Percentiles rank a stretch among this genome's conserved stretches.
These are phyloP conservation scores for Codiaeum variegatum DNA, from an alignment of 441 rosid species.

Conservation along the genomic window DNA sequence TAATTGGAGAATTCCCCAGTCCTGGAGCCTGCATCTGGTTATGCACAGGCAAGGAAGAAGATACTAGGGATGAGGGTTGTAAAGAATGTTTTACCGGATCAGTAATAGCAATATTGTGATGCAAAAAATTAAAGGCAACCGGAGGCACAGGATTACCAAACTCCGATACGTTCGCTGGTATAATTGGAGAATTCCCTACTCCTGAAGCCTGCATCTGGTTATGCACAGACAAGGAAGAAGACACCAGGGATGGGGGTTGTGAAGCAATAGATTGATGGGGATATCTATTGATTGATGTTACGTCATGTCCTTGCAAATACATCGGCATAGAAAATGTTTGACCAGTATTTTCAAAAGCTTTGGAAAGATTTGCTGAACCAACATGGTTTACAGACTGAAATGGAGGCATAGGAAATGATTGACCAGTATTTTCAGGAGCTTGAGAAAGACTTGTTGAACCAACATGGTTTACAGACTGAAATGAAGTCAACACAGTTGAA, in stretches of 20 bases:
- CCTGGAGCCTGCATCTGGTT: conserved; percentile 21
- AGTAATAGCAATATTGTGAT: conserved; percentile 14
- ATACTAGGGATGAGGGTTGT: conserved; percentile 17
- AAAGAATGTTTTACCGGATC: conserved; percentile 19
- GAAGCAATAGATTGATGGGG: conserved; percentile 11
- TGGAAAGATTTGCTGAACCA: conserved; percentile 24
- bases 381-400: conserved; percentile 26
- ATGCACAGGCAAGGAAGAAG: conserved; percentile 27
- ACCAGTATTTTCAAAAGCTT: conserved; percentile 26
- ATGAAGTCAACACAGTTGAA: conserved; percentile 21
- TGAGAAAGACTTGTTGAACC: conserved; percentile 24
- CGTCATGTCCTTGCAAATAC: conserved; percentile 34
- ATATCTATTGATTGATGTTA: conserved; percentile 22
- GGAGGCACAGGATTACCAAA: conserved; percentile 27
- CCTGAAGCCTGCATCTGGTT: conserved; percentile 21
- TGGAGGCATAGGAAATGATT: conserved; percentile 27
- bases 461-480: conserved; percentile 26
- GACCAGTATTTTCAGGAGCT: conserved; percentile 27
- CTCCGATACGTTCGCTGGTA: conserved; percentile 31
- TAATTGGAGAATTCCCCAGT: conserved; percentile 26
- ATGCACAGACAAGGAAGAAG: conserved; percentile 27
- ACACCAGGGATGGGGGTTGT: conserved; percentile 16
- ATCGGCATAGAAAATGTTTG: conserved; percentile 30
- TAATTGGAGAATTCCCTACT: conserved; percentile 26
- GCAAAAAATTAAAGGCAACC: conserved; percentile 19